A percentile compares a stretch with the other conserved stretches of the same genome.
Conservation (phyloP, 2,329 filamentous ascomycete species). For the Clonostachys solani region DNA sequence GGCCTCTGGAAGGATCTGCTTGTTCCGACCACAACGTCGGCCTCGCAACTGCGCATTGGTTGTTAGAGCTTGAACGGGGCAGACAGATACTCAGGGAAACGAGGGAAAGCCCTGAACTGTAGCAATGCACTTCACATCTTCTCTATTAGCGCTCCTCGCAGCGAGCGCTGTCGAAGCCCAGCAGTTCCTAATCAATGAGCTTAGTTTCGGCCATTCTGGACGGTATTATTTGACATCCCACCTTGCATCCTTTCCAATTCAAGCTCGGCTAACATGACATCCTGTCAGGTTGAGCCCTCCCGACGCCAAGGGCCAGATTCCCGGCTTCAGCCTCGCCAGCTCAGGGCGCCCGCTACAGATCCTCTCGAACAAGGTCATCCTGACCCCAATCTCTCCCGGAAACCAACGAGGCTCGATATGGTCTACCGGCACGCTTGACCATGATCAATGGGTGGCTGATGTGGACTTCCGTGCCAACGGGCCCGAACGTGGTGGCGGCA, state of each 20-base stretch:
- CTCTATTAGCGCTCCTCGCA: too few species aligned
- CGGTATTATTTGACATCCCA: constrained; percentile 32
- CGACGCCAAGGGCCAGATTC: constrained; percentile 40
- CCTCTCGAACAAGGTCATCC: constrained; percentile 85
- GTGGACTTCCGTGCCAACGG: constrained; percentile 86
- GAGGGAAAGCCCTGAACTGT: too few species aligned
- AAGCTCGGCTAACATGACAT: background rate
- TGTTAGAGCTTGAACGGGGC: too few species aligned
- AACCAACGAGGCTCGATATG: constrained; percentile 82
- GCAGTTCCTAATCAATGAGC: constrained; percentile 59
- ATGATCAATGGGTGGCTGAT: constrained; percentile 74
- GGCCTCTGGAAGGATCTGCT: constrained; percentile 12
- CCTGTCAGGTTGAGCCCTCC: constrained; percentile 59
- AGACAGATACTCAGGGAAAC: too few species aligned
- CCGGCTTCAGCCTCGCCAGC: constrained; percentile 51
- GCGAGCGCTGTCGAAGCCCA: constrained; percentile 54
- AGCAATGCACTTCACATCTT: too few species aligned
- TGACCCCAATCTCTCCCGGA: constrained; percentile 85
- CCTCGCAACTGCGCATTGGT: too few species aligned
- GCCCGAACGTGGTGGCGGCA: constrained; percentile 79
- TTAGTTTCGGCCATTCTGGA: constrained; percentile 72
- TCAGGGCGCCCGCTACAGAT: constrained; percentile 53
- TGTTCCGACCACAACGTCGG: too few species aligned
- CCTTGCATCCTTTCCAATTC: too few species aligned
- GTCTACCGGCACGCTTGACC: constrained; percentile 59